Percentiles rank a stretch among this genome's conserved stretches.
Evolutionary conservation across 768 basidiomycete species (phyloP).

Genomic region (Paxillus ammoniavirescens): DNA sequence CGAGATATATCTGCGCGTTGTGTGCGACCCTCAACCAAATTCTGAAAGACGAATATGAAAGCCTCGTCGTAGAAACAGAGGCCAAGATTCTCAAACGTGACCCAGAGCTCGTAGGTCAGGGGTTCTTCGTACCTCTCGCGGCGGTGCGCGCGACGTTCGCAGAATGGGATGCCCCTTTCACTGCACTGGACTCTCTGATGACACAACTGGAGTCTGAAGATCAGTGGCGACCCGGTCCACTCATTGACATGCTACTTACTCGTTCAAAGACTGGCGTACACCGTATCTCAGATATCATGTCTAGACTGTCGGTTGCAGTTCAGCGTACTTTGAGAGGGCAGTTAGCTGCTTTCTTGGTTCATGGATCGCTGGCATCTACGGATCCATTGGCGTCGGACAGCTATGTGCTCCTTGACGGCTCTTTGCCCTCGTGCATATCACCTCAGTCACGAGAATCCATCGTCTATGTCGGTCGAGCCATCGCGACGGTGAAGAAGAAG

Average conservation of each 20-base stretch:
- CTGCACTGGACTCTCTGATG: conserved; percentile 64
- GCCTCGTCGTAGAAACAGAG: conserved; percentile 77
- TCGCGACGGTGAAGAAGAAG: conserved; percentile 78
- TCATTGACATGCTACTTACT: conserved; percentile 75
- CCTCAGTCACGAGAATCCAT: conserved; percentile 76
- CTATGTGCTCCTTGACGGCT: conserved; percentile 58
- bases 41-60: conserved; percentile 77
- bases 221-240: conserved; percentile 63
- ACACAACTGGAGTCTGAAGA: conserved; percentile 55
- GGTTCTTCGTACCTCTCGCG: conserved; percentile 84
- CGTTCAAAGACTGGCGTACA: conserved; percentile 79
- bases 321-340: conserved; percentile 84
- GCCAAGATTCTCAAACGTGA: conserved; percentile 75
- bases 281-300: conserved; percentile 68
- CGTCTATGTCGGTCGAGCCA: conserved; percentile 81
- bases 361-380: conserved; percentile 59
- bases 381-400: conserved; percentile 68
- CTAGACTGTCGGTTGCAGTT: conserved; percentile 68
- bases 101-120: conserved; percentile 70
- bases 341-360: conserved; percentile 77
- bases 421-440: conserved; percentile 76
- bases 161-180: conserved; percentile 86
- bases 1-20: conserved; percentile 78
- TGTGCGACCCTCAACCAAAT: conserved; percentile 72
- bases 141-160: conserved; percentile 81